A percentile compares a stretch with the other conserved stretches of the same genome.
Conservation (phyloP, 495 filamentous ascomycete genomes). For the Daldinia grandis region DNA sequence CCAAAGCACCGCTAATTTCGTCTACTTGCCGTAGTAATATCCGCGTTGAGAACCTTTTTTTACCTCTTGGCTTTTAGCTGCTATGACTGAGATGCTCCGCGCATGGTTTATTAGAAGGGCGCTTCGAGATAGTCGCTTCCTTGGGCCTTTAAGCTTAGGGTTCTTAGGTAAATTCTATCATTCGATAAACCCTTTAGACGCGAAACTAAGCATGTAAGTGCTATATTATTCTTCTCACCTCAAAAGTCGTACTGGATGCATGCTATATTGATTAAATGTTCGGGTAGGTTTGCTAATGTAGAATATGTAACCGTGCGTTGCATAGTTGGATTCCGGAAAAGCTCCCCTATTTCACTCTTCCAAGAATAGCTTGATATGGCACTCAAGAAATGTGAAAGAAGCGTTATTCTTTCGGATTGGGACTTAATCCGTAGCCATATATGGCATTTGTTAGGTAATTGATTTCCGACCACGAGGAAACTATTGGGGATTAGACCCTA, state of each 20-base stretch:
- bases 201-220: background rate
- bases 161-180: background rate
- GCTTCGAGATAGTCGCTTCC: constrained; percentile 10
- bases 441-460: constrained; percentile 26
- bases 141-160: background rate
- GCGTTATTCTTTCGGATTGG: constrained; percentile 1
- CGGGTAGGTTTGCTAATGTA: background rate
- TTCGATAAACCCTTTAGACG: constrained; percentile 9
- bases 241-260: background rate
- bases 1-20: constrained; percentile 20
- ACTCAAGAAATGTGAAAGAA: constrained; percentile 7
- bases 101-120: background rate
- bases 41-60: background rate
- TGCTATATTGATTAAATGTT: background rate
- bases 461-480: constrained; percentile 18
- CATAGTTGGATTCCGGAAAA: constrained; percentile 17
- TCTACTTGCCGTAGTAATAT: background rate
- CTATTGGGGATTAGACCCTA: constrained; percentile 25
- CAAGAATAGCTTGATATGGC: background rate
- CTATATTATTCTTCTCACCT: background rate
- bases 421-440: constrained; percentile 22
- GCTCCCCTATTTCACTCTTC: constrained; percentile 20
- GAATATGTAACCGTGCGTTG: background rate
- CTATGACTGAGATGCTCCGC: background rate
- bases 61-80: background rate